These are phyloP conservation scores for Auricularia heimuer DNA, from an alignment of 768 basidiomycete species.

Conservation along the genomic window DNA sequence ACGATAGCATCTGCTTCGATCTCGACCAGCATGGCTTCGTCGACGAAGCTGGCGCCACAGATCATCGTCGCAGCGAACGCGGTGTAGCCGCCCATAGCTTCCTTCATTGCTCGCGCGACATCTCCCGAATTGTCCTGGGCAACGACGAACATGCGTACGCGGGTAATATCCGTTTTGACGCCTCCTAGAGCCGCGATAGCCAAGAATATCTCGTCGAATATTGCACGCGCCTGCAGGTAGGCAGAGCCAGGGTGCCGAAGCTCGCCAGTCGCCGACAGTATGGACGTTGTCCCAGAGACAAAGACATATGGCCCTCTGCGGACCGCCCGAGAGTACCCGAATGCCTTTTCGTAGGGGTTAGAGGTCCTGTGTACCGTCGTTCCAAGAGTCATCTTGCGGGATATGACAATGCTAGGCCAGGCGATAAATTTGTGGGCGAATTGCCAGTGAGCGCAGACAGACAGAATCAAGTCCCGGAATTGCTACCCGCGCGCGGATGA, in stretches of 20 bases:
- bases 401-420: too few relatives aligned
- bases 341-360: slow-evolving; percentile 42
- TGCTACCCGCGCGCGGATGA: too few relatives aligned
- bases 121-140: slow-evolving; percentile 29
- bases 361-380: slow-evolving; percentile 21
- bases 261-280: slow-evolving; percentile 30
- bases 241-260: slow-evolving; percentile 36
- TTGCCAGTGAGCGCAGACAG: too few relatives aligned
- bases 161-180: slow-evolving; percentile 32
- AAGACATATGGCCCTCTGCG: slow-evolving; percentile 43
- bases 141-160: slow-evolving; percentile 42
- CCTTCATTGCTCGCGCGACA: slow-evolving; percentile 30
- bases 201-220: slow-evolving; percentile 34
- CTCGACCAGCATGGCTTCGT: slow-evolving; percentile 41
- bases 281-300: slow-evolving; percentile 44
- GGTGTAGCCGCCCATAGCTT: slow-evolving; percentile 9
- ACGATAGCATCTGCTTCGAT: slow-evolving; percentile 45
- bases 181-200: slow-evolving; percentile 38
- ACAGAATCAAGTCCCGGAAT: too few relatives aligned
- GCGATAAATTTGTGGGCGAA: too few relatives aligned
- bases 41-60: slow-evolving; percentile 37
- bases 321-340: slow-evolving; percentile 44
- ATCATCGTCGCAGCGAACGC: slow-evolving; percentile 45
- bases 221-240: slow-evolving; percentile 33
- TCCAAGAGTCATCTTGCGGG: neutral